Percentiles rank a stretch among this genome's conserved stretches.
phyloP scores from a whole-genome alignment of 176 grass and related monocot species.

The Avena sativa region DNA sequence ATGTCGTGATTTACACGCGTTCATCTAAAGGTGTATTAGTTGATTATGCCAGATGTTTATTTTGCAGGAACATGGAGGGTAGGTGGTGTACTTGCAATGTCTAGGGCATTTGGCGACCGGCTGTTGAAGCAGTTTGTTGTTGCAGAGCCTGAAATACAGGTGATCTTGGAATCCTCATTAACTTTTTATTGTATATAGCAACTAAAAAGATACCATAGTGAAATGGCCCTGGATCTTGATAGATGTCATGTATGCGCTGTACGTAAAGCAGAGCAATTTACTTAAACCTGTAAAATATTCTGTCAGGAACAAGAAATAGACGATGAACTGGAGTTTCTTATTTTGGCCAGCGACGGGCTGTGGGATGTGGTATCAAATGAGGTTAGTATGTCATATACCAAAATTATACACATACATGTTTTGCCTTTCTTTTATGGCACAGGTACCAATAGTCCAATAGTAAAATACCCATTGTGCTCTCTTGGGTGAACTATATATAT shows the following conservation, averaged over 20 bases:
- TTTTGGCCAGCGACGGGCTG: constrained; percentile 89
- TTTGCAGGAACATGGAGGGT: constrained; percentile 90
- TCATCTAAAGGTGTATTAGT: constrained; percentile 4
- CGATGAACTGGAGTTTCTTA: constrained; percentile 77
- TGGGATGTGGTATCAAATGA: constrained; percentile 91
- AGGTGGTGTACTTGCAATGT: constrained; percentile 93
- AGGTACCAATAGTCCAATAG: not conserved
- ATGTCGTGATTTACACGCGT: not conserved
- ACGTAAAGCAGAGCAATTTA: not conserved
- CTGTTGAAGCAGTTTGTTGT: constrained; percentile 88
- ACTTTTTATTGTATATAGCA: constrained; percentile 22
- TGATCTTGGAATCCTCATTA: constrained; percentile 36
- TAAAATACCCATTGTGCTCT: not conserved
- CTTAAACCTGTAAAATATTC: constrained; percentile 38
- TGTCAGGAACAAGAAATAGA: constrained; percentile 78
- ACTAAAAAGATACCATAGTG: not conserved
- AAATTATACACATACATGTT: constrained; percentile 2
- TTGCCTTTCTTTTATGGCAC: constrained; percentile 6
- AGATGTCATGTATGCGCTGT: not conserved
- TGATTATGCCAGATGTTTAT: constrained; percentile 27
- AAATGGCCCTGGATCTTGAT: not conserved
- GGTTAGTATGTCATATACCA: constrained; percentile 50
- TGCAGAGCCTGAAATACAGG: constrained; percentile 92
- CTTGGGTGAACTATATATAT: constrained; percentile 15
- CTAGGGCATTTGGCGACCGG: constrained; percentile 86